Conservation (phyloP, 805 yeast species). For the Candida endomychidarum region DNA sequence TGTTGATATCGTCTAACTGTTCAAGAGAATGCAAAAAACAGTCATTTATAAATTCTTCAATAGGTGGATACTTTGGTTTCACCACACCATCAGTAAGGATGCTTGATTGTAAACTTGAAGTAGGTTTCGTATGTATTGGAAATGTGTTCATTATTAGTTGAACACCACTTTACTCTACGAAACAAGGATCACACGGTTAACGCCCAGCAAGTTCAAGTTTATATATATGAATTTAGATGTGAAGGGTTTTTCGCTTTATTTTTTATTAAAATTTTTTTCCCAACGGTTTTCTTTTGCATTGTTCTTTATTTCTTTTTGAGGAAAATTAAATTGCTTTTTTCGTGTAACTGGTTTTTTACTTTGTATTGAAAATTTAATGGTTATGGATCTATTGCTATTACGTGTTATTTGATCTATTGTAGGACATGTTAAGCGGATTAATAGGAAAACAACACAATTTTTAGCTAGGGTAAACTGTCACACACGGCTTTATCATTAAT, state of each 20-base stretch:
- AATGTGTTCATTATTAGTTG: conserved; percentile 3
- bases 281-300: conserved; percentile 8
- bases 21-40: conserved; percentile 28
- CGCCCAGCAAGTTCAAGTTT: conserved; percentile 1
- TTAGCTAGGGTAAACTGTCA: too few relatives aligned
- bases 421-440: too few relatives aligned
- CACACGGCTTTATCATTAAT: too few relatives aligned
- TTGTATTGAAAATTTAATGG: too few relatives aligned
- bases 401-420: too few relatives aligned
- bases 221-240: conserved; percentile 4
- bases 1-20: conserved; percentile 16
- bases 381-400: neutral
- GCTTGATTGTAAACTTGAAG: neutral
- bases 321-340: conserved; percentile 3
- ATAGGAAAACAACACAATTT: too few relatives aligned
- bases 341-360: too few relatives aligned
- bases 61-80: conserved; percentile 1
- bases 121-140: neutral
- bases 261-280: conserved; percentile 1
- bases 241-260: conserved; percentile 5
- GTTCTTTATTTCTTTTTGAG: conserved; percentile 5
- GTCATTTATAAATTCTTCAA: conserved; percentile 33
- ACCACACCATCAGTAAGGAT: neutral
- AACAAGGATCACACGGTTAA: neutral
- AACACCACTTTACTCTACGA: neutral